Evolutionary conservation across 495 filamentous ascomycete genomes (phyloP).

Genomic region (Parathielavia appendiculata): DNA sequence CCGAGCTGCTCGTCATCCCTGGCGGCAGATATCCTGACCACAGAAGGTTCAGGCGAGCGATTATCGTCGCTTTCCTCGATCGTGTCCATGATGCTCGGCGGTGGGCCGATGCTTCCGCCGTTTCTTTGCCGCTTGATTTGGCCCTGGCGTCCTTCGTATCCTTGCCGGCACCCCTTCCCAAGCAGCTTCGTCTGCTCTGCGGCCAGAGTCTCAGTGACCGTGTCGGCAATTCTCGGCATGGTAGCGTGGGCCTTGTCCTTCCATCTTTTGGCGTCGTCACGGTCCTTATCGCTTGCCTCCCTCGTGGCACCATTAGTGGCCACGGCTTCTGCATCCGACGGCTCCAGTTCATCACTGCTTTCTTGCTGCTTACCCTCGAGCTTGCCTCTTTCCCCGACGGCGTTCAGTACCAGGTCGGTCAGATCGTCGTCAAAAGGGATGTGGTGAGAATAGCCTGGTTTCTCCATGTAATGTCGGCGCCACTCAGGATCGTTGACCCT

Average conservation of each 20-base stretch:
- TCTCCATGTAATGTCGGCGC: not conserved
- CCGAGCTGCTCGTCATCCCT: not conserved
- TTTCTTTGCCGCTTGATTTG: conserved; percentile 2
- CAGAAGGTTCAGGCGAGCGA: too few species aligned
- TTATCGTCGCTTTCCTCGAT: conserved; percentile 5
- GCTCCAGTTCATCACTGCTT: not conserved
- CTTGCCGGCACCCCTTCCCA: not conserved
- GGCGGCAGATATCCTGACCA: not conserved
- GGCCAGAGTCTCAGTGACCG: not conserved
- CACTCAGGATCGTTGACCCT: not conserved
- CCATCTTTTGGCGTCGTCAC: not conserved
- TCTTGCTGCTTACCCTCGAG: not conserved
- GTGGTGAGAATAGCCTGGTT: not conserved
- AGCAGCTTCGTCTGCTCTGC: not conserved
- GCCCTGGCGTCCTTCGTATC: not conserved
- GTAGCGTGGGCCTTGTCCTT: not conserved
- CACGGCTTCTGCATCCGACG: not conserved
- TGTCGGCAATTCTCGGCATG: not conserved
- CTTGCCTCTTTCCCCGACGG: not conserved
- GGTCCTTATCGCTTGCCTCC: not conserved
- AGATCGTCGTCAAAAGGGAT: conserved; percentile 12
- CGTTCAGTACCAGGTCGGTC: conserved; percentile 10
- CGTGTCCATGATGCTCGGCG: not conserved
- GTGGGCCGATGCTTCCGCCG: not conserved
- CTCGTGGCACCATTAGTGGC: too few species aligned